phyloP scores from a whole-genome alignment of 768 basidiomycete genomes.

The Lactarius trivialis region DNA sequence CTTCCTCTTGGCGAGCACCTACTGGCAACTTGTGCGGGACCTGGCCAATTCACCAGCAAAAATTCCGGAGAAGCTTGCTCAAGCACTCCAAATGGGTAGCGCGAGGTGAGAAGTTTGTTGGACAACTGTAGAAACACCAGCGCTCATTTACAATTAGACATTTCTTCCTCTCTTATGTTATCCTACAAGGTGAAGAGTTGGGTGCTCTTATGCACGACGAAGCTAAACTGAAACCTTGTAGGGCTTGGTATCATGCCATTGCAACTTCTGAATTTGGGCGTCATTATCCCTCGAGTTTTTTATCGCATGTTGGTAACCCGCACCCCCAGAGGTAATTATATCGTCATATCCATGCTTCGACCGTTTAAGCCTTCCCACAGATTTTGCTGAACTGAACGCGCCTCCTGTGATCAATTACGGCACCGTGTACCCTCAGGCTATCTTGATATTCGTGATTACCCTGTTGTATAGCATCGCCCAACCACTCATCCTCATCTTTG shows the following conservation, averaged over 20 bases:
- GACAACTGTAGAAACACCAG: constrained; percentile 13
- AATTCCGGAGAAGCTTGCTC: constrained; percentile 88
- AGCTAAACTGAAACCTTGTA: constrained; percentile 27
- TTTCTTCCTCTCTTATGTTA: constrained; percentile 81
- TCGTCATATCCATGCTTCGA: neutral
- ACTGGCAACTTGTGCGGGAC: constrained; percentile 86
- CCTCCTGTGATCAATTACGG: constrained; percentile 99
- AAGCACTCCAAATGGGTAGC: constrained; percentile 68
- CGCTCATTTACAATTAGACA: constrained; percentile 38
- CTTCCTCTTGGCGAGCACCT: constrained; percentile 86
- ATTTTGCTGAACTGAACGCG: constrained; percentile 93
- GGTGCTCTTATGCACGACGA: neutral
- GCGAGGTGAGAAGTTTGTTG: constrained; percentile 44
- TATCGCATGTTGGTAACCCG: constrained; percentile 72
- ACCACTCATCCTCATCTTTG: constrained; percentile 91
- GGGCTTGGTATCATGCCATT: constrained; percentile 93
- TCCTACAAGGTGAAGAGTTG: constrained; percentile 57
- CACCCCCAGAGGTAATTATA: constrained; percentile 73
- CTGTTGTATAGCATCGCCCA: constrained; percentile 94
- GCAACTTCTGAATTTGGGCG: constrained; percentile 87
- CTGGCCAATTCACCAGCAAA: constrained; percentile 90
- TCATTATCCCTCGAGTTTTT: constrained; percentile 73
- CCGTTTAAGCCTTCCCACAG: constrained; percentile 36
- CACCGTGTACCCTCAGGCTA: constrained; percentile 92
- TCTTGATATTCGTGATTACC: constrained; percentile 92